phyloP scores from a whole-genome alignment of 1,284 basidiomycete species.

The Ganoderma meredithae region DNA sequence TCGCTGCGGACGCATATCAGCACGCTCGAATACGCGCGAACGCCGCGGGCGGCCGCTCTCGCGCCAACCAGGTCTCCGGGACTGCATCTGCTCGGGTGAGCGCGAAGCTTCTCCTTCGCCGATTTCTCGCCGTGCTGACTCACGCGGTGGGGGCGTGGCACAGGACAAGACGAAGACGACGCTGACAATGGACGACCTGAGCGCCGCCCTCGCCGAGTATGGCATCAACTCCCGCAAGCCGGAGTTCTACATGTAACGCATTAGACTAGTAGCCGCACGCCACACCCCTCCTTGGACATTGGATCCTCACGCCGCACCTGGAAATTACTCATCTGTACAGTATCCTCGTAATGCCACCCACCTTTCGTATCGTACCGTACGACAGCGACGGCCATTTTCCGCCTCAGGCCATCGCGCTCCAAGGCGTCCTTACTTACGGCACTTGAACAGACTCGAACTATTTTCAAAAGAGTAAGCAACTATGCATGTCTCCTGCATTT shows the following conservation, averaged over 20 bases:
- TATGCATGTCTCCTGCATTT: neutral
- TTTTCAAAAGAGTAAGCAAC: neutral
- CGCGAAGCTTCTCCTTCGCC: constrained; percentile 14
- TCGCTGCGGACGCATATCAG: constrained; percentile 96
- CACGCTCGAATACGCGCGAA: constrained; percentile 95
- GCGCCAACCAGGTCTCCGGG: constrained; percentile 63
- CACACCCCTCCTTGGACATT: constrained; percentile 19
- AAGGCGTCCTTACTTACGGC: neutral
- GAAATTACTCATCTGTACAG: constrained; percentile 33
- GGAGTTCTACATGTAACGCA: constrained; percentile 79
- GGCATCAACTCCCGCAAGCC: constrained; percentile 95
- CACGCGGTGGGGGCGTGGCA: neutral
- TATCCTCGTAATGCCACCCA: constrained; percentile 33
- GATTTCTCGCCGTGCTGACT: neutral
- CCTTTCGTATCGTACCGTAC: constrained; percentile 3
- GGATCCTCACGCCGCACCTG: constrained; percentile 23
- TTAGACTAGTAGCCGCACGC: constrained; percentile 16
- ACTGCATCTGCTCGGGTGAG: constrained; percentile 69
- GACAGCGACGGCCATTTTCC: neutral
- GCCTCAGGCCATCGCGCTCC: constrained; percentile 1
- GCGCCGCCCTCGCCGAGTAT: constrained; percentile 92
- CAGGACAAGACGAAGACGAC: constrained; percentile 96
- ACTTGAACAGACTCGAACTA: neutral
- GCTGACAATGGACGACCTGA: constrained; percentile 97
- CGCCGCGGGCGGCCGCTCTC: constrained; percentile 71